phyloP scores from a whole-genome alignment of 441 rosid genomes.

The Brassica hybrid region DNA sequence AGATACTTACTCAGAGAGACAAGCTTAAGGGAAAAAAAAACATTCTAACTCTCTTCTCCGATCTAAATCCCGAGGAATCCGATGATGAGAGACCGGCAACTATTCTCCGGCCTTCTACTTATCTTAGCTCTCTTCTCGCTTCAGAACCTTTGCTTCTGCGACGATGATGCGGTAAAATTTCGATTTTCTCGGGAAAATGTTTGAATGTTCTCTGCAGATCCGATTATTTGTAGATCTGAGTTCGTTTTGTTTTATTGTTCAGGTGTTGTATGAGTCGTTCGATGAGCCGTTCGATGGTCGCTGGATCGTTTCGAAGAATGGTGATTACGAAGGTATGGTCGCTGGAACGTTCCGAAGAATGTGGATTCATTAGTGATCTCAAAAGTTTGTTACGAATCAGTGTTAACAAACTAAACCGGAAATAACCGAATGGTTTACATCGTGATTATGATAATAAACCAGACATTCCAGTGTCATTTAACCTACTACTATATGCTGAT shows the following conservation, averaged over 20 bases:
- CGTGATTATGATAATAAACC: not conserved
- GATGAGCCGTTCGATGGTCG: constrained; percentile 85
- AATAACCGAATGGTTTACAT: not conserved
- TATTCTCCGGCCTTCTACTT: constrained; percentile 50
- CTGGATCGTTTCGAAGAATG: constrained; percentile 81
- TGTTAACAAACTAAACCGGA: not conserved
- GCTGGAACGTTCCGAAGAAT: constrained; percentile 70
- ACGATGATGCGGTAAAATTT: constrained; percentile 47
- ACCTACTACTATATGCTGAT: not conserved
- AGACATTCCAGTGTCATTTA: not conserved
- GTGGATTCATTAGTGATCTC: not conserved
- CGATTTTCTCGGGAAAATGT: not conserved
- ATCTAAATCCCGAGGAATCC: constrained; percentile 33
- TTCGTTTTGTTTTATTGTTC: constrained; percentile 5
- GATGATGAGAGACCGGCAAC: constrained; percentile 49
- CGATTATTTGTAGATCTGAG: constrained; percentile 16
- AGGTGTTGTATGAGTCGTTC: constrained; percentile 84
- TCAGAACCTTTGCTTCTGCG: constrained; percentile 54
- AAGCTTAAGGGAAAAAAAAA: not conserved
- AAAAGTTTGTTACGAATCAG: not conserved
- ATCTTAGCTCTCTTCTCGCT: constrained; percentile 53
- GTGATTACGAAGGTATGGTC: constrained; percentile 74
- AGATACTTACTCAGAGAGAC: constrained; percentile 29
- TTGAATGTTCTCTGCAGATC: constrained; percentile 16
- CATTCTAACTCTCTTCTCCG: constrained; percentile 31